Evolutionary conservation across 2,329 filamentous ascomycete genomes (phyloP), one percentile per base, ranked within the genome.

Genomic region (Pyrenochaeta sp.): DNA sequence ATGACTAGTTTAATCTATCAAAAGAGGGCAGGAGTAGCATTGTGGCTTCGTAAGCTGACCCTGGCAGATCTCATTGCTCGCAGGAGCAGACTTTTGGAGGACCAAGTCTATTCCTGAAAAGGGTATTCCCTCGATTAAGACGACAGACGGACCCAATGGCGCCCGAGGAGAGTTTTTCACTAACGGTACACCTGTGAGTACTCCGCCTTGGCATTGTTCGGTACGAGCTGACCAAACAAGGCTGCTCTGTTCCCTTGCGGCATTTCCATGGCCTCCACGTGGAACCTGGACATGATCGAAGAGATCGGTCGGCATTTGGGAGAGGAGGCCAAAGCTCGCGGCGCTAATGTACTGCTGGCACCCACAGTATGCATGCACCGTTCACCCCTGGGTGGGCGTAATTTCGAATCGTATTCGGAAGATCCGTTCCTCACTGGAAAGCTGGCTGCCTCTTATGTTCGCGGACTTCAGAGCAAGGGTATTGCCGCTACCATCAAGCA

Each of bases 401-500:
- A 91, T 53, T 95, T 94, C 56, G 90, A 95, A 71, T 91, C 89
- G 0, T 94, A 91, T 67, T 90, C 88, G 0, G 90, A 94, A 68
- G 90, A 94, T 55, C 89, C 89, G 0, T 80, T 86, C 7, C 77
- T 95, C 4, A 89, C 88, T 0, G 88, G 88, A 21, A 87, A 85
- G 51, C 74, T 91, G 48, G 86, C 87, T 9, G 82, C 86, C 1
- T 81, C 87, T 47, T 89, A 89, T 50, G 86, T 89, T 61, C 84
- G 82, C 34, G 88, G 87, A 6, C 75, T 89, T 41, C 89, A 94
- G 63, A 84, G 86, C 17, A 85, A 84, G 48, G 86, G 87, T 1
- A 81, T 94, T 24, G 84, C 86, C 6, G 88, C 89, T 8, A 90
- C 89, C 0, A 84, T 92, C 55, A 94, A 94, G 75, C 89, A 87